A percentile compares a stretch with the other conserved stretches of the same genome.
phyloP scores from a whole-genome alignment of 805 yeast genomes.

The Sugiyamaella smithiae region DNA sequence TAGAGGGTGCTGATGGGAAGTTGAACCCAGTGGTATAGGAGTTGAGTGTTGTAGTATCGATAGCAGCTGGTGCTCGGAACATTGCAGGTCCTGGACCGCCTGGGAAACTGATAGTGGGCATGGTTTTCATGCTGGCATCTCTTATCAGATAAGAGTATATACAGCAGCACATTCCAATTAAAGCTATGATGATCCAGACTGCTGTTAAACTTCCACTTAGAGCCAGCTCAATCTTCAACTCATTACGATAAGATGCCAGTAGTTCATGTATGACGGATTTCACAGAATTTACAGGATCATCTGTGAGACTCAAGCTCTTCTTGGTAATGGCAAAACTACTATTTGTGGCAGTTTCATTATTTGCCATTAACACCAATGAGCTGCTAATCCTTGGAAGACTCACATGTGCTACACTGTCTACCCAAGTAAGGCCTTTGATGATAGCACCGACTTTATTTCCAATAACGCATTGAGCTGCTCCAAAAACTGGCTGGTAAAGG shows the following conservation, averaged over 20 bases:
- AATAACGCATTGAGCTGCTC: slow-evolving; percentile 74
- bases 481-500: slow-evolving; percentile 57
- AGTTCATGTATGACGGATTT: too few relatives aligned
- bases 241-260: too few relatives aligned
- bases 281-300: too few relatives aligned
- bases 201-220: not conserved
- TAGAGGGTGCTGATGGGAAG: not conserved
- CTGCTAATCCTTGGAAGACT: slow-evolving; percentile 51
- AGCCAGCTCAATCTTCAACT: too few relatives aligned
- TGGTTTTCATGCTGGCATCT: not conserved
- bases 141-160: not conserved
- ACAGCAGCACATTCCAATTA: not conserved
- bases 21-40: not conserved
- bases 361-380: slow-evolving; percentile 9
- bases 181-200: not conserved
- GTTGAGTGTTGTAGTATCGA: not conserved
- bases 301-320: too few relatives aligned
- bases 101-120: too few relatives aligned
- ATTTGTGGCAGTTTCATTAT: not conserved
- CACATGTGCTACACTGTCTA: slow-evolving; percentile 59
- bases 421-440: slow-evolving; percentile 77
- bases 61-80: not conserved
- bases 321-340: not conserved
- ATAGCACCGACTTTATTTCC: slow-evolving; percentile 66
- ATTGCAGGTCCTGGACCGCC: too few relatives aligned